A percentile compares a stretch with the other conserved stretches of the same genome.
These are phyloP conservation scores for Vitis hybrid DNA, from an alignment of 177 flowering plant species.

Conservation along the genomic window DNA sequence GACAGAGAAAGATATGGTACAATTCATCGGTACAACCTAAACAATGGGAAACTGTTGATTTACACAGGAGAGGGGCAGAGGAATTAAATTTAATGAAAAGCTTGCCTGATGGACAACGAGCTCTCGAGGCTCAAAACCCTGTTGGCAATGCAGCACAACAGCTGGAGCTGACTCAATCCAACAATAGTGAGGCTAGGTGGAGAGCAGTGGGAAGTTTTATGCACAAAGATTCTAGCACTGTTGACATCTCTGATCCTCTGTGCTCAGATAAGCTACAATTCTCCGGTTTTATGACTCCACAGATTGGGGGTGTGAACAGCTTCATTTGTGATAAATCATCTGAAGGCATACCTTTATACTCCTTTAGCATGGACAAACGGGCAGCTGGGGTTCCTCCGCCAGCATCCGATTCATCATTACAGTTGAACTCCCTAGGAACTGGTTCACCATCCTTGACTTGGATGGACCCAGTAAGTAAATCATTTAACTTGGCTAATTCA, in stretches of 20 bases:
- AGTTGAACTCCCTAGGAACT: constrained; percentile 50
- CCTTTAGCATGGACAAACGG: constrained; percentile 74
- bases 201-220: constrained; percentile 48
- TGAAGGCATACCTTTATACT: constrained; percentile 92
- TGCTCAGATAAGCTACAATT: constrained; percentile 77
- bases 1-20: constrained; percentile 98
- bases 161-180: constrained; percentile 29
- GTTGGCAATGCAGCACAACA: constrained; percentile 24
- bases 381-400: constrained; percentile 41
- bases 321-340: constrained; percentile 68
- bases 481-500: constrained; percentile 74
- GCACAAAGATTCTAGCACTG: constrained; percentile 33
- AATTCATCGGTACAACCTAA: constrained; percentile 58
- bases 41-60: constrained; percentile 48
- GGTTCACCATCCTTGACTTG: constrained; percentile 75
- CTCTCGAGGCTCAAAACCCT: constrained; percentile 34
- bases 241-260: constrained; percentile 52
- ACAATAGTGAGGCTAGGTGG: constrained; percentile 45
- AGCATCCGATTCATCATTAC: constrained; percentile 62
- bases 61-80: constrained; percentile 36
- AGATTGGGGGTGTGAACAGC: constrained; percentile 60
- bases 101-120: constrained; percentile 55
- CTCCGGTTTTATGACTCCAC: constrained; percentile 82
- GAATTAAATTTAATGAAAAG: constrained; percentile 45
- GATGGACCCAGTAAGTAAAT: constrained; percentile 70